Evolutionary conservation across 306 rosid genomes (phyloP).

Genomic region (Gastrolobium villosum): DNA sequence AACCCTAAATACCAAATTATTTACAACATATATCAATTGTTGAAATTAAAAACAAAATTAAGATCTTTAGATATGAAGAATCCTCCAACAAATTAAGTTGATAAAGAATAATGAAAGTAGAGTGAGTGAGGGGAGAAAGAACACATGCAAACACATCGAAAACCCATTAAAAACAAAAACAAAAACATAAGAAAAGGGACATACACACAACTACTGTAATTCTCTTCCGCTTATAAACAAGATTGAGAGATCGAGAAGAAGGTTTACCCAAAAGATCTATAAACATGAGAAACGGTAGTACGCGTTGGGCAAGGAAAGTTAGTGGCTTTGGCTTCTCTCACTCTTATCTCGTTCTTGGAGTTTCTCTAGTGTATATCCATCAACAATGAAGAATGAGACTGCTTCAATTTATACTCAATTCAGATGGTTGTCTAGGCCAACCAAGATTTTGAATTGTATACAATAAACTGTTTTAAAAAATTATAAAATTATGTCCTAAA

Average conservation of each 20-base stretch:
- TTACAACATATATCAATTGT: no score
- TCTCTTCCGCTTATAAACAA: neutral
- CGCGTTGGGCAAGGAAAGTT: neutral
- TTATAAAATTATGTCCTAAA: neutral
- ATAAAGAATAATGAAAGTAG: neutral
- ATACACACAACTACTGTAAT: neutral
- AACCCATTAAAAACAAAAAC: neutral
- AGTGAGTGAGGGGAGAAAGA: neutral
- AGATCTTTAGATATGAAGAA: neutral
- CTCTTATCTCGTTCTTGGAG: neutral
- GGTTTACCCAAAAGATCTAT: neutral
- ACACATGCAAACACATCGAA: neutral
- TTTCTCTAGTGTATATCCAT: neutral
- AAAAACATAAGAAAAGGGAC: neutral
- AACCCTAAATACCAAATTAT: neutral
- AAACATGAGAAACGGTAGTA: neutral
- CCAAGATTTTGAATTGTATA: neutral
- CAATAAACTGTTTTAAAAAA: neutral
- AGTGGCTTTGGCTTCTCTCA: neutral
- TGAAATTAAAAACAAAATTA: neutral
- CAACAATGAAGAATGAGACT: neutral
- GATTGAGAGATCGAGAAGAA: neutral
- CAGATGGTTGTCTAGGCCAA: neutral
- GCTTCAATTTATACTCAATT: neutral
- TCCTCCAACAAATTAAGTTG: neutral